Evolutionary conservation across 176 grass and related monocot species (phyloP).

Genomic region (sorghum (Sorghum bicolor)): Sorghum_bicolor_NCBIv3 NC_012870.2:57573001-57573500

Average conservation of each 20-base stretch:
- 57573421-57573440: constrained; percentile 27
- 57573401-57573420: constrained; percentile 26
- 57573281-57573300: not conserved
- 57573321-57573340: not conserved
- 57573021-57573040: not conserved
- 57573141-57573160: constrained; percentile 79
- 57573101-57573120: constrained; percentile 84
- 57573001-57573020: not conserved
- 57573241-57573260: not conserved
- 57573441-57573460: constrained; percentile 31
- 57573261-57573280: not conserved
- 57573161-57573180: constrained; percentile 3
- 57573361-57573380: constrained; percentile 57
- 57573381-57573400: constrained; percentile 88
- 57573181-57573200: not conserved
- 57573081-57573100: constrained; percentile 25
- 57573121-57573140: constrained; percentile 85
- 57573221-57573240: not conserved
- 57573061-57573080: constrained; percentile 6
- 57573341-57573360: not conserved
- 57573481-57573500: constrained; percentile 74
- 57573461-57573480: constrained; percentile 78
- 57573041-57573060: not conserved
- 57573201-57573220: not conserved
- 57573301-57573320: not conserved